These are phyloP conservation scores for Catharanthus roseus DNA, from an alignment of 257 asterid species.

Conservation along the genomic window DNA sequence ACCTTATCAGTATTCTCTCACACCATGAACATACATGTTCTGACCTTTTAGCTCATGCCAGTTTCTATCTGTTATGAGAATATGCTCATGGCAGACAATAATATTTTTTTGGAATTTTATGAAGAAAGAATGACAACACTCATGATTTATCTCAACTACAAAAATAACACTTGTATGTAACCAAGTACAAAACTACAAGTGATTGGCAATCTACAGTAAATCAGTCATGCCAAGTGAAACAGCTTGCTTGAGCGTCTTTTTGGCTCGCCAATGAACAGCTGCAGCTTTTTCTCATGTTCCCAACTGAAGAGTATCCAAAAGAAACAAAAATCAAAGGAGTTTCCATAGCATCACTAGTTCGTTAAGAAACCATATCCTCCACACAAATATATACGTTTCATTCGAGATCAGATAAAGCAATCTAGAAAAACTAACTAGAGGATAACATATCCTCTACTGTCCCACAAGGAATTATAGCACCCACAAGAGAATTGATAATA, in stretches of 20 bases:
- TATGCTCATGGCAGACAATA: too few relatives aligned
- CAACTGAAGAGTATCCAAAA: conserved; percentile 43
- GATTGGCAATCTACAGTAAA: conserved; percentile 6
- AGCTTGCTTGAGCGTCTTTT: conserved; percentile 26
- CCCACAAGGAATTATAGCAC: not conserved
- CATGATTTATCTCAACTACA: conserved; percentile 7
- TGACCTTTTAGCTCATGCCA: too few relatives aligned
- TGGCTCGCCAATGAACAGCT: conserved; percentile 89
- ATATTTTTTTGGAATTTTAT: not conserved
- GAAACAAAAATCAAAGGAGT: not conserved
- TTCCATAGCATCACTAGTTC: not conserved
- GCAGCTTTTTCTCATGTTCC: conserved; percentile 90
- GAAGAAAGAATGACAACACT: not conserved
- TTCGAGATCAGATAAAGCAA: not conserved
- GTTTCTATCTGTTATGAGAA: too few relatives aligned
- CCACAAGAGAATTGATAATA: not conserved
- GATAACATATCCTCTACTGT: not conserved
- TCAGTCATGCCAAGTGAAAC: conserved; percentile 5
- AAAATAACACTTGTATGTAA: conserved; percentile 9
- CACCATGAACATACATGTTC: too few relatives aligned
- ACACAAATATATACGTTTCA: not conserved
- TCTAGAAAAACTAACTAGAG: not conserved
- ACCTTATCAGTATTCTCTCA: too few relatives aligned
- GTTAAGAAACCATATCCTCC: not conserved
- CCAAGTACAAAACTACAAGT: conserved; percentile 25